Percentiles rank a stretch among this genome's conserved stretches.
Conservation (phyloP, 1,284 basidiomycete genomes). For the Boletus mariae region DNA sequence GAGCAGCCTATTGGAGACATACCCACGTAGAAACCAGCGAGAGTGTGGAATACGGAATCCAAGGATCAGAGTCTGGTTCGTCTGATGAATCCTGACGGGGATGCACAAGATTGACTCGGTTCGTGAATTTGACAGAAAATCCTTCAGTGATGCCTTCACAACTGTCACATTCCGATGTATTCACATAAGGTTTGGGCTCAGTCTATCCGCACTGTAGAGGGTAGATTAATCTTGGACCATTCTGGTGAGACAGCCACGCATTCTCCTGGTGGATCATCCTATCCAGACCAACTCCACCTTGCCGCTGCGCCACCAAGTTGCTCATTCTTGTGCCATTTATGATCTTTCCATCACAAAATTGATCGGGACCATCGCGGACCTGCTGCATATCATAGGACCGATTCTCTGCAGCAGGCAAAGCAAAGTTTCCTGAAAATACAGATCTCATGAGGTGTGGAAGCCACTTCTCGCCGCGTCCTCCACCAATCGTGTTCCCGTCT, state of each 20-base stretch:
- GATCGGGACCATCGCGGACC: neutral
- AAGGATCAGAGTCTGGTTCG: conserved; percentile 18
- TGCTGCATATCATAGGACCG: neutral
- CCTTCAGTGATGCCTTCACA: conserved; percentile 2
- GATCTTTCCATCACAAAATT: neutral
- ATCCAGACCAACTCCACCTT: conserved; percentile 3
- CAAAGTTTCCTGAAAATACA: neutral
- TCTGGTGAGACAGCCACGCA: neutral
- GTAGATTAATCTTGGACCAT: neutral
- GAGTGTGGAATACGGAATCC: conserved; percentile 12
- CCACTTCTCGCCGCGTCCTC: neutral
- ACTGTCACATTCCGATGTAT: conserved; percentile 1
- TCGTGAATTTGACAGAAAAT: conserved; percentile 6
- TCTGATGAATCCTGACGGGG: conserved; percentile 3
- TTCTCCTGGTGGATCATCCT: neutral
- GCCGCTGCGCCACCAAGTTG: neutral
- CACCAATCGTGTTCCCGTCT: neutral
- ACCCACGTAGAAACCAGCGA: conserved; percentile 6
- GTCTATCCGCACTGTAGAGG: neutral
- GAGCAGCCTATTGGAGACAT: conserved; percentile 6
- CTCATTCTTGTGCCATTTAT: neutral
- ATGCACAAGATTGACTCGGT: conserved; percentile 1
- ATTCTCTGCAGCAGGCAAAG: neutral
- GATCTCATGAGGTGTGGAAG: conserved; percentile 2
- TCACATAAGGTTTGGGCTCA: conserved; percentile 7